Conservation (phyloP, 2,329 filamentous ascomycete genomes). For the Colletotrichum cuscutae region DNA sequence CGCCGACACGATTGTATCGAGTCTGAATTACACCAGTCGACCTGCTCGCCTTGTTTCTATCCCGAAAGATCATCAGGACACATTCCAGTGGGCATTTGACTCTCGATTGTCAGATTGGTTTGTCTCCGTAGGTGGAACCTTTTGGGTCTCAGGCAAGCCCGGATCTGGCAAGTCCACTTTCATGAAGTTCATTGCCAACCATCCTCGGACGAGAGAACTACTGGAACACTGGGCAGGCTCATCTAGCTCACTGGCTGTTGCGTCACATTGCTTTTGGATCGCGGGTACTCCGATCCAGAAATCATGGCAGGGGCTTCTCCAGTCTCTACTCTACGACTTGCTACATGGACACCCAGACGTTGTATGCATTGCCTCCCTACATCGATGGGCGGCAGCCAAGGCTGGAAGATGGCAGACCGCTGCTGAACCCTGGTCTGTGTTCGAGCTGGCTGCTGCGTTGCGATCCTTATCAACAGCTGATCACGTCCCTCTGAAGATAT, state of each 20-base stretch:
- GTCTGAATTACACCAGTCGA: not conserved
- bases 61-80: not conserved
- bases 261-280: conserved; percentile 42
- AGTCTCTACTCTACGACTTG: conserved; percentile 30
- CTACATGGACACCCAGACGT: not conserved
- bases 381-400: not conserved
- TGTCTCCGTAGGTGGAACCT: not conserved
- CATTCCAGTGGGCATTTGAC: not conserved
- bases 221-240: not conserved
- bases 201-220: not conserved
- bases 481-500: conserved; percentile 28
- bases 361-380: not conserved
- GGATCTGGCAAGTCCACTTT: not conserved
- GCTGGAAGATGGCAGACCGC: not conserved
- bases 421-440: not conserved
- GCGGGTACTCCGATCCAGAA: conserved; percentile 50
- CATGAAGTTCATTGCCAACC: not conserved
- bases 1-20: not conserved
- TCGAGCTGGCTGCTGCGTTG: not conserved
- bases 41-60: not conserved
- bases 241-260: not conserved
- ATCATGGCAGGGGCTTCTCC: conserved; percentile 51
- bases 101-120: not conserved
- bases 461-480: not conserved
- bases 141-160: not conserved